Evolutionary conservation across 2,329 filamentous ascomycete genomes (phyloP).

Genomic region (Aspergillus sp.): DNA sequence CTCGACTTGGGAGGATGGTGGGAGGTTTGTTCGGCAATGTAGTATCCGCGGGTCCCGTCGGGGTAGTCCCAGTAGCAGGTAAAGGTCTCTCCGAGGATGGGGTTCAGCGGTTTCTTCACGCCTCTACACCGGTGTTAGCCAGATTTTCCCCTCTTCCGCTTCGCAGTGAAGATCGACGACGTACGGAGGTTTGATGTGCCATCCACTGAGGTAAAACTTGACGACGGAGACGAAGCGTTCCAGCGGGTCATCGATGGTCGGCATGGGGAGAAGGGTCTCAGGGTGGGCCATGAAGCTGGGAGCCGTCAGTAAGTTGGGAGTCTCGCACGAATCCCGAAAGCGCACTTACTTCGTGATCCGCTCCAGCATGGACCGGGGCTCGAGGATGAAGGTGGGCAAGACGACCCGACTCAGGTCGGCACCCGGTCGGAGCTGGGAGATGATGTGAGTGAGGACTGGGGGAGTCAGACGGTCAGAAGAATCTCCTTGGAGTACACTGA

Average conservation of each 20-base stretch:
- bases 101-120: conserved; percentile 97
- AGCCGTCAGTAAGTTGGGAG: conserved; percentile 18
- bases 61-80: conserved; percentile 94
- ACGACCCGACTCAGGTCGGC: conserved; percentile 94
- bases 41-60: conserved; percentile 83
- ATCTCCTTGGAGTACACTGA: neutral
- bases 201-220: conserved; percentile 97
- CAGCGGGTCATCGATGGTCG: conserved; percentile 81
- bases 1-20: conserved; percentile 98
- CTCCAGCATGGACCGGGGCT: conserved; percentile 96
- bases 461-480: conserved; percentile 2
- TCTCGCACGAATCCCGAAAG: neutral
- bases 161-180: conserved; percentile 33
- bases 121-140: conserved; percentile 55
- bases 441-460: conserved; percentile 90
- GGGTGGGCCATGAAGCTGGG: conserved; percentile 98
- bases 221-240: conserved; percentile 91
- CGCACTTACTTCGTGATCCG: conserved; percentile 84
- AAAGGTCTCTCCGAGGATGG: conserved; percentile 90
- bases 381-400: conserved; percentile 94
- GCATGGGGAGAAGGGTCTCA: conserved; percentile 86
- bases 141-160: neutral
- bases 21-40: conserved; percentile 95
- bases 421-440: conserved; percentile 91
- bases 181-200: conserved; percentile 97